phyloP scores from a whole-genome alignment of 108 stramenopile genomes.

The Cyclotella kingstonii region DNA sequence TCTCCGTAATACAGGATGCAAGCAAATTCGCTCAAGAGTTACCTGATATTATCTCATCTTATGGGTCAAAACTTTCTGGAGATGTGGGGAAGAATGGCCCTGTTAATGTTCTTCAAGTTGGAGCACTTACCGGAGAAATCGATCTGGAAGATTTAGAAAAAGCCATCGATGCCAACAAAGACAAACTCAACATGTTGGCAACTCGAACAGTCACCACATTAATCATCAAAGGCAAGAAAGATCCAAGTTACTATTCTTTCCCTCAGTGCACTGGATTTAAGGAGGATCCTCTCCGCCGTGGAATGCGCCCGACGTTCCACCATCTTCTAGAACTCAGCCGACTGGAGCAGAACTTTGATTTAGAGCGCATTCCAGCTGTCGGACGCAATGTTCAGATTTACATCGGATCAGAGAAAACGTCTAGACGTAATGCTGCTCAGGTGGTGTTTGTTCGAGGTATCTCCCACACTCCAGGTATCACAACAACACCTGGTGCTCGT shows the following conservation, averaged over 20 bases:
- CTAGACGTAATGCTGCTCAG: conserved; percentile 75
- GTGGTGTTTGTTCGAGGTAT: conserved; percentile 93
- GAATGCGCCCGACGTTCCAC: conserved; percentile 97
- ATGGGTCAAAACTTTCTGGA: conserved; percentile 58
- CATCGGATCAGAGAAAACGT: conserved; percentile 81
- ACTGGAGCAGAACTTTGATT: conserved; percentile 76
- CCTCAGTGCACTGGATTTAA: conserved; percentile 70
- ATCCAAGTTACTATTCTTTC: conserved; percentile 88
- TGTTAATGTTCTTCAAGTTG: conserved; percentile 86
- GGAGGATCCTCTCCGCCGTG: conserved; percentile 90
- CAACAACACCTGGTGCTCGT: conserved; percentile 60
- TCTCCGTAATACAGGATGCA: conserved; percentile 56
- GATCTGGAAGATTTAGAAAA: conserved; percentile 54
- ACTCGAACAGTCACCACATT: conserved; percentile 83
- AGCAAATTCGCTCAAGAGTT: conserved; percentile 51
- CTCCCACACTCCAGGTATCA: conserved; percentile 85
- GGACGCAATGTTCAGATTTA: conserved; percentile 92
- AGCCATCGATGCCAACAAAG: conserved; percentile 50
- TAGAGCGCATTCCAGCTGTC: conserved; percentile 86
- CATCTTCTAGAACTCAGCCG: conserved; percentile 90
- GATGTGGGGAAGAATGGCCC: conserved; percentile 53
- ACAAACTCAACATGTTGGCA: conserved; percentile 67
- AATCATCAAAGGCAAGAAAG: conserved; percentile 61
- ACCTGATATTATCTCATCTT: conserved; percentile 58
- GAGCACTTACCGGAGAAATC: conserved; percentile 26